A percentile compares a stretch with the other conserved stretches of the same genome.
Conservation (phyloP, 805 yeast species). For the Scheffersomyces lignosus region DNA sequence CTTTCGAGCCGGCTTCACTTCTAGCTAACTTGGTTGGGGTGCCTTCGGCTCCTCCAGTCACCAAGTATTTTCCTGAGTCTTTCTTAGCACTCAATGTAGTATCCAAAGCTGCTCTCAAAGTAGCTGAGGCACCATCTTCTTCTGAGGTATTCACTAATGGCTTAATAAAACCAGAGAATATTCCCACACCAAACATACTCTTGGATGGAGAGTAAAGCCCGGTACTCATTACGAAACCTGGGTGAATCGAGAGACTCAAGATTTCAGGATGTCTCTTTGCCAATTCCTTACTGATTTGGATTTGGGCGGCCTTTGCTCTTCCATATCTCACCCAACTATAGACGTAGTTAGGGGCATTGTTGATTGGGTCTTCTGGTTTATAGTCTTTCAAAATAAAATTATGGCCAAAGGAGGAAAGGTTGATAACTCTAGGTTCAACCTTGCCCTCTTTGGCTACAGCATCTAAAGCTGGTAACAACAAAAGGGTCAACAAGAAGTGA, state of each 20-base stretch:
- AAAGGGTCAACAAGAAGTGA: constrained; percentile 34
- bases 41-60: constrained; percentile 31
- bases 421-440: constrained; percentile 29
- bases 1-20: constrained; percentile 18
- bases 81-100: constrained; percentile 16
- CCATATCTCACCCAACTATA: constrained; percentile 38
- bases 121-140: constrained; percentile 36
- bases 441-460: constrained; percentile 14
- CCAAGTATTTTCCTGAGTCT: constrained; percentile 30
- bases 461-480: constrained; percentile 26
- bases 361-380: constrained; percentile 22
- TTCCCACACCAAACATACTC: constrained; percentile 23
- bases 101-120: constrained; percentile 36
- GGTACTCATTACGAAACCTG: constrained; percentile 38
- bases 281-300: constrained; percentile 30
- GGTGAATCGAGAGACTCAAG: constrained; percentile 36
- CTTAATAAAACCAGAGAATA: constrained; percentile 14
- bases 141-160: constrained; percentile 24
- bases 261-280: constrained; percentile 30
- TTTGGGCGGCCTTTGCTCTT: constrained; percentile 31
- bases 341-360: constrained; percentile 23
- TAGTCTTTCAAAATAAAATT: constrained; percentile 20
- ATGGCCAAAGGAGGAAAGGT: constrained; percentile 36
- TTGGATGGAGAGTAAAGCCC: constrained; percentile 32
- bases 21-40: constrained; percentile 24